Base-by-base conservation (phyloP, 768 basidiomycete species). In the Macrolepiota fuliginosa region DNA sequence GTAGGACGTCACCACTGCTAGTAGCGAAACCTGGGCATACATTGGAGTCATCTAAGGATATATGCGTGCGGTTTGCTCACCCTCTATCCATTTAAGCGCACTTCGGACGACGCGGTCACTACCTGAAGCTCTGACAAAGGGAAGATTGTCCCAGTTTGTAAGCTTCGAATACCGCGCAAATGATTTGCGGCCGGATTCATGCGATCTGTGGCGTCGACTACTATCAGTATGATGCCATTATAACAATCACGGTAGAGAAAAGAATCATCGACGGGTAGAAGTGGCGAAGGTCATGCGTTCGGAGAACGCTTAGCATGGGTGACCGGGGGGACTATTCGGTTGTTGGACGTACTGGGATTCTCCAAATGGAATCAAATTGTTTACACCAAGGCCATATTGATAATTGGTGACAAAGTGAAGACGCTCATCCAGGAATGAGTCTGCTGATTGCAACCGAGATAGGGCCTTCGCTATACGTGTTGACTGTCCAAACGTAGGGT, bases 51-150 rank as follows among this genome's bases (percentile, higher is more conserved):
- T 15, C 19, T 12, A 10, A 22, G 10, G 46, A 0, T 56, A 12
- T 37, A 40, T 7, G 12, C 6, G 4, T 15, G 19, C 10, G 24
- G 29, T 42, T 2, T 22, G 61, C 63, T 22, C 50, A 86, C 90
- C 91, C 61, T 76, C 74, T 4, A 81, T 81, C 91, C 92, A 93
- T 67, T 90, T 91, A 4, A 69, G 75, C 0, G 90, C 90, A 19
- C 88, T 86, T 17, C 81, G 71, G 3, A 91, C 76, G 4, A 92
- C 90, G 12, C 92, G 83, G 7, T 74, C 67, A 1, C 80, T 79
- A 13, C 80, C 77, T 62, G 79, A 77, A 0, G 81, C 73, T 29
- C 81, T 72, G 0, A 83, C 75, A 49, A 82, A 83, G 0, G 89
- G 89, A 1, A 83, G 57, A 56, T 78, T 75, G 4, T 74, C 66